Conservation (phyloP, 331 rosid genomes). For the Quercus phellos region DNA sequence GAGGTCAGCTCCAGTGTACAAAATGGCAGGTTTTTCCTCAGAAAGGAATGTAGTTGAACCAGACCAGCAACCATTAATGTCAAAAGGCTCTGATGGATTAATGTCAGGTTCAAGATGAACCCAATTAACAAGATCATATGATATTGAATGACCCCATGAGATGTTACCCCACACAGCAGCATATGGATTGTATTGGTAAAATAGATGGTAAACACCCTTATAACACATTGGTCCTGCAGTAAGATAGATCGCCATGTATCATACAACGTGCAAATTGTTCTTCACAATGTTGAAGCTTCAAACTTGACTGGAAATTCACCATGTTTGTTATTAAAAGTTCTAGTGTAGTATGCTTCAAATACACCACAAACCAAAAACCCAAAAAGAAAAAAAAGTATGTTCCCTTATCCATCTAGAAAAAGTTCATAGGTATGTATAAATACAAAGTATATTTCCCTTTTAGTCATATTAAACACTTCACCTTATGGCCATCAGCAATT, state of each 20-base stretch:
- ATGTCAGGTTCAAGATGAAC: conserved; percentile 4
- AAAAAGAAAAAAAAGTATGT: too few species aligned
- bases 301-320: too few species aligned
- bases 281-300: too few species aligned
- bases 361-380: too few species aligned
- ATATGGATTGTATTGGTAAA: conserved; percentile 28
- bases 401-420: too few species aligned
- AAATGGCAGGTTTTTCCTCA: conserved; percentile 17
- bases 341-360: too few species aligned
- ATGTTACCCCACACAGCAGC: conserved; percentile 13
- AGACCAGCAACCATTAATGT: conserved; percentile 32
- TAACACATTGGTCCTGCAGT: conserved; percentile 22
- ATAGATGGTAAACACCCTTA: conserved; percentile 30
- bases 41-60: conserved; percentile 26
- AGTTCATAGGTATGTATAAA: too few species aligned
- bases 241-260: not conserved
- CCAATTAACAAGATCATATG: conserved; percentile 30
- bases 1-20: conserved; percentile 33
- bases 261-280: not conserved
- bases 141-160: conserved; percentile 30
- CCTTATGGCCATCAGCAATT: too few species aligned
- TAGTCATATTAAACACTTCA: too few species aligned
- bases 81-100: conserved; percentile 12
- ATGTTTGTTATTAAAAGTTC: too few species aligned
- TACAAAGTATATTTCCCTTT: too few species aligned